phyloP scores from a whole-genome alignment of 2,329 filamentous ascomycete species.

The Coniochaeta hoffmannii region DNA sequence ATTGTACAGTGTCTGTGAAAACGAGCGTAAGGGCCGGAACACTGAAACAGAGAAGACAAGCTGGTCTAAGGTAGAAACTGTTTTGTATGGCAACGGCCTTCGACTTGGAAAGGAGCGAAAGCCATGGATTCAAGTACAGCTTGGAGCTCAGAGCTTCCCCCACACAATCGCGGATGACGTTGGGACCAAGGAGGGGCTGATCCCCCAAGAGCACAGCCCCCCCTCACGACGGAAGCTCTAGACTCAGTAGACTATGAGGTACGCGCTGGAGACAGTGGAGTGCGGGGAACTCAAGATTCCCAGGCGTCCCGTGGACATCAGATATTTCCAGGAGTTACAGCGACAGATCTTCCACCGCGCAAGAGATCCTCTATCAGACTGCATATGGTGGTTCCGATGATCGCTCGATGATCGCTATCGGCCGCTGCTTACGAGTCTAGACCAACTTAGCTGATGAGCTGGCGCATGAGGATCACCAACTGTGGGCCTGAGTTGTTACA shows the following conservation, averaged over 20 bases:
- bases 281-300: not conserved
- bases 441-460: too few species aligned
- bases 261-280: not conserved
- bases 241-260: too few species aligned
- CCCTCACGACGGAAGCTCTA: not conserved
- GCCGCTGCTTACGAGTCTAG: not conserved
- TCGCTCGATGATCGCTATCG: not conserved
- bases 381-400: not conserved
- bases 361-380: not conserved
- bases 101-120: not conserved
- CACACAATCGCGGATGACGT: not conserved
- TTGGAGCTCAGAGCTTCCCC: not conserved
- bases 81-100: not conserved
- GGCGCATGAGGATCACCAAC: too few species aligned
- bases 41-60: not conserved
- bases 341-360: not conserved
- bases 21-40: not conserved
- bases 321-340: not conserved
- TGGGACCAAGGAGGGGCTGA: not conserved
- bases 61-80: not conserved
- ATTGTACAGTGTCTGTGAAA: not conserved
- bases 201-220: not conserved
- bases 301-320: not conserved
- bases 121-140: not conserved
- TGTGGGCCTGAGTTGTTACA: too few species aligned